These are phyloP conservation scores for Arctostaphylos glauca DNA, from an alignment of 148 eudicot species.

Conservation along the genomic window DNA sequence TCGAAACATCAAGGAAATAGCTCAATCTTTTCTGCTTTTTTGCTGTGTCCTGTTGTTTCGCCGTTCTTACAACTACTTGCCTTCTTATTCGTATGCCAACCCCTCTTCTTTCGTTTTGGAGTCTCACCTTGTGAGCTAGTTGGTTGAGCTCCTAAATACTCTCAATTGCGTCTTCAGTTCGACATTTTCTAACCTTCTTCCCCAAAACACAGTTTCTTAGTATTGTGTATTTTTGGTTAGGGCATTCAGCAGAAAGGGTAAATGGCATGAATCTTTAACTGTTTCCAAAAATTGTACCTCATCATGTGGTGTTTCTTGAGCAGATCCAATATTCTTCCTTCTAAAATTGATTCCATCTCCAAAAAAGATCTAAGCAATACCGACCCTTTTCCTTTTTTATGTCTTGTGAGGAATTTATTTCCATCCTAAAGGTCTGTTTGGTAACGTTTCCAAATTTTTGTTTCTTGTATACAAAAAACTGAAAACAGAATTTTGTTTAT, in stretches of 20 bases:
- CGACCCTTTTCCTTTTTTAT: neutral
- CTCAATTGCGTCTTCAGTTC: neutral
- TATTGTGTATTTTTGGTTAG: neutral
- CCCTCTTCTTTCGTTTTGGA: neutral
- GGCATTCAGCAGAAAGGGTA: neutral
- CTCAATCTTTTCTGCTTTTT: neutral
- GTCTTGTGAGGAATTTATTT: neutral
- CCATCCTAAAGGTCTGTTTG: too few relatives aligned
- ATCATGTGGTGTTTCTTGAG: neutral
- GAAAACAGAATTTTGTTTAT: too few relatives aligned
- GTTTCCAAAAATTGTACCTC: neutral
- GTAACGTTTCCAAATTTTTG: too few relatives aligned
- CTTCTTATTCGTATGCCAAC: neutral
- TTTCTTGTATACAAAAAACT: too few relatives aligned
- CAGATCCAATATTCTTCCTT: neutral
- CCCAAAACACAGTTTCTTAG: neutral
- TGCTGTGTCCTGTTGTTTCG: neutral
- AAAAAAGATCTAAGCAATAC: neutral
- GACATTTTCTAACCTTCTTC: neutral
- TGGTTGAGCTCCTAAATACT: neutral
- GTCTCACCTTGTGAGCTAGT: neutral
- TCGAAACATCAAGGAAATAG: neutral
- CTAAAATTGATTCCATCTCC: neutral
- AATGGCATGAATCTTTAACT: neutral
- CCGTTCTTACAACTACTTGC: neutral